A percentile compares a stretch with the other conserved stretches of the same genome.
These are phyloP conservation scores for Metarhizium guizhouense DNA, from an alignment of 2,329 filamentous ascomycete genomes.

Conservation along the genomic window DNA sequence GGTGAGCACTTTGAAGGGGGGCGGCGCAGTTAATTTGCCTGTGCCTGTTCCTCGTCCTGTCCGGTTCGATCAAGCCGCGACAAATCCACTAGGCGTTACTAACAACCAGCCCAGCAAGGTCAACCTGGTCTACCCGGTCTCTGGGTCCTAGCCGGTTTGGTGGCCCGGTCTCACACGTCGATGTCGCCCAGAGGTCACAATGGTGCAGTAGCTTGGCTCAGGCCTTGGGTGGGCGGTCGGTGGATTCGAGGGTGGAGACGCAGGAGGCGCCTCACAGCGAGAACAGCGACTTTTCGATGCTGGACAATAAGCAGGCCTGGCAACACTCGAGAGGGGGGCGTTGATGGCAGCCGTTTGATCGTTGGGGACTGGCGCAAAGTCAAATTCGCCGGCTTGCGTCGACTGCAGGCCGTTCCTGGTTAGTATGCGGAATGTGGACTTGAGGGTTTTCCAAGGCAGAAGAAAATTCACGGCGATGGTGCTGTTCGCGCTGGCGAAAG, in stretches of 20 bases:
- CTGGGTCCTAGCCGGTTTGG: neutral
- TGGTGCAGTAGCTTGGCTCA: neutral
- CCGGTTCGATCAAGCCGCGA: neutral
- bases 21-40: neutral
- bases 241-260: constrained; percentile 2
- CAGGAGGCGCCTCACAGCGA: neutral
- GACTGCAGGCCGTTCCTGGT: neutral
- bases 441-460: neutral
- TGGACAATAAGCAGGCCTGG: neutral
- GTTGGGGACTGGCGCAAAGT: neutral
- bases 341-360: neutral
- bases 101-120: neutral
- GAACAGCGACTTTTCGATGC: neutral
- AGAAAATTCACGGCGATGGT: too few relatives aligned
- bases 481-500: too few relatives aligned
- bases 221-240: neutral
- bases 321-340: neutral
- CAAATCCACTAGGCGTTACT: neutral
- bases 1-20: neutral
- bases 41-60: neutral
- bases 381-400: neutral
- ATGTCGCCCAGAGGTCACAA: neutral
- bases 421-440: neutral
- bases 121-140: neutral
- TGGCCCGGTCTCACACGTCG: neutral